Conservation (phyloP, 257 asterid species). For the Solanum neorickii region DNA sequence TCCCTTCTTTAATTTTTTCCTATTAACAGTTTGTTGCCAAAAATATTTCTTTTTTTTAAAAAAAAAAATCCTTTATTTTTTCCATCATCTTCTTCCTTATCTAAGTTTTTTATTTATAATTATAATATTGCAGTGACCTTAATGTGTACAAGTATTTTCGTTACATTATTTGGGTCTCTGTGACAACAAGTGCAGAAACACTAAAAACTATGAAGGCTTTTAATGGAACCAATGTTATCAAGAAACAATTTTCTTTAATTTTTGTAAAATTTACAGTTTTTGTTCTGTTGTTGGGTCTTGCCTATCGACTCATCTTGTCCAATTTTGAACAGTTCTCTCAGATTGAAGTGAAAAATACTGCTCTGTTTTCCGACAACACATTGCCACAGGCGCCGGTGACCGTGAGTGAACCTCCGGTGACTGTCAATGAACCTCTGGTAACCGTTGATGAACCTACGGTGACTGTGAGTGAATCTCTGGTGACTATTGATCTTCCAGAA, state of each 20-base stretch:
- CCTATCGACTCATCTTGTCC: slow-evolving; percentile 43
- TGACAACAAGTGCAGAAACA: not conserved
- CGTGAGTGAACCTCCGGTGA: not conserved
- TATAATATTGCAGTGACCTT: not conserved
- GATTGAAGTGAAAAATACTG: slow-evolving; percentile 7
- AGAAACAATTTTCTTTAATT: slow-evolving; percentile 19
- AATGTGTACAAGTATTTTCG: not conserved
- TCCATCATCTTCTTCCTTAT: not conserved
- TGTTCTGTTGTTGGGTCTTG: slow-evolving; percentile 42
- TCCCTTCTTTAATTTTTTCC: not conserved
- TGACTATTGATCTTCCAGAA: not conserved
- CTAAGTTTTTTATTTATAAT: not conserved
- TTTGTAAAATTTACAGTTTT: slow-evolving; percentile 39
- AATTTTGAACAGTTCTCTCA: slow-evolving; percentile 33
- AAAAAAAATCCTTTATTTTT: not conserved
- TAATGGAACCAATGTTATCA: slow-evolving; percentile 1
- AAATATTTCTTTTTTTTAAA: not conserved
- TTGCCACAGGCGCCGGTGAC: slow-evolving; percentile 6
- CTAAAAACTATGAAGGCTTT: slow-evolving; percentile 33
- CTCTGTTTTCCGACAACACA: not conserved
- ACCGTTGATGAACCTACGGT: not conserved
- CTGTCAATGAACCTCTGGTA: not conserved
- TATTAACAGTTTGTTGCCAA: not conserved
- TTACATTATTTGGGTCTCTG: not conserved
- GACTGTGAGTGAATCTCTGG: slow-evolving; percentile 7